Evolutionary conservation across 768 basidiomycete species (phyloP).

Genomic region (Cubamyces sp.): DNA sequence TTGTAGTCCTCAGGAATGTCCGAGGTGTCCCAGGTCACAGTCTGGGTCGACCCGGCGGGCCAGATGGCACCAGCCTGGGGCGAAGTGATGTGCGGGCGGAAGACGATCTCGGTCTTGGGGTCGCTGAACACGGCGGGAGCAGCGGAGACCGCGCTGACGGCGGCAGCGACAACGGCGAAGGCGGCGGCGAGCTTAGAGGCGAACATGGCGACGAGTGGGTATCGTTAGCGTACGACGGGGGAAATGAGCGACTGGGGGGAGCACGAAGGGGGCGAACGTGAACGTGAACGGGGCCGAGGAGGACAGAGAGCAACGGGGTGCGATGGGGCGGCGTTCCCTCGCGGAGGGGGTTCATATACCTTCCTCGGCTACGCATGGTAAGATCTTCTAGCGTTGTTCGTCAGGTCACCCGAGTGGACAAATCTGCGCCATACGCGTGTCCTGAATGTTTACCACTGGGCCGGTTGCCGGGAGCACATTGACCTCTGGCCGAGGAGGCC

Average conservation of each 20-base stretch:
- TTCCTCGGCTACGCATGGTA: slow-evolving; percentile 7
- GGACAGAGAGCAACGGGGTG: slow-evolving; percentile 11
- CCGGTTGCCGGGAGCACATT: slow-evolving; percentile 3
- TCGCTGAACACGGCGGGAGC: slow-evolving; percentile 33
- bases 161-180: slow-evolving; percentile 34
- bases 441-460: slow-evolving; percentile 3
- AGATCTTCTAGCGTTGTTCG: slow-evolving; percentile 13
- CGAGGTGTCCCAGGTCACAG: slow-evolving; percentile 49
- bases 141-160: slow-evolving; percentile 36
- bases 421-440: neutral
- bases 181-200: slow-evolving; percentile 24
- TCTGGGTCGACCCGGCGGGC: slow-evolving; percentile 40
- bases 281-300: neutral
- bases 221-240: slow-evolving; percentile 13
- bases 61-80: slow-evolving; percentile 43
- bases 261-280: neutral
- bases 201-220: slow-evolving; percentile 19
- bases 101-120: slow-evolving; percentile 39
- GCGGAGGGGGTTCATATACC: slow-evolving; percentile 13
- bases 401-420: slow-evolving; percentile 2
- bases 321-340: neutral
- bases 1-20: slow-evolving; percentile 43
- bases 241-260: slow-evolving; percentile 17
- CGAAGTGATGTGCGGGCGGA: slow-evolving; percentile 46
- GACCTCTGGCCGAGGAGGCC: too few species aligned